Percentiles rank a stretch among this genome's conserved stretches.
These are phyloP conservation scores for Colletotrichum musicola DNA, from an alignment of 2,329 filamentous ascomycete species.

Conservation along the genomic window DNA sequence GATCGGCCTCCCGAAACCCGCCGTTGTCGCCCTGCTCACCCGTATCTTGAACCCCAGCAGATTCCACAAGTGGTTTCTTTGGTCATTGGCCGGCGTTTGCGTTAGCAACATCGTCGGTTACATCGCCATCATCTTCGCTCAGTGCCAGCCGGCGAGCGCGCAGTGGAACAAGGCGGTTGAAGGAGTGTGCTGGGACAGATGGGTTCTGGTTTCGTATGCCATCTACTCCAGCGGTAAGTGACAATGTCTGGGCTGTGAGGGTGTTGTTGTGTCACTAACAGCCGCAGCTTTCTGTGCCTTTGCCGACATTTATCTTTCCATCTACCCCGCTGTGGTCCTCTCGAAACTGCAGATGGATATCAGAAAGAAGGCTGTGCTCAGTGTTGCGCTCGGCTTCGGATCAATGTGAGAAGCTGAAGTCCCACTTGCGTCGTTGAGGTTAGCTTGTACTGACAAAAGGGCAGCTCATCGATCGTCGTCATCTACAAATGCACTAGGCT, in stretches of 20 bases:
- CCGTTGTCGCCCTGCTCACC: conserved; percentile 53
- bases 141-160: conserved; percentile 54
- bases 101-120: conserved; percentile 49
- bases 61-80: conserved; percentile 52
- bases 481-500: conserved; percentile 52
- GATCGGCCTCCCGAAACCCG: conserved; percentile 57
- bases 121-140: conserved; percentile 56
- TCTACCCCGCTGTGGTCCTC: conserved; percentile 55
- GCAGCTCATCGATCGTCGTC: conserved; percentile 43
- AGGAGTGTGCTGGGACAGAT: conserved; percentile 50
- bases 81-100: conserved; percentile 49
- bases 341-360: conserved; percentile 52
- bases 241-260: background rate
- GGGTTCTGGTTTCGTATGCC: conserved; percentile 54
- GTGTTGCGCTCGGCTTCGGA: conserved; percentile 53
- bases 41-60: conserved; percentile 53
- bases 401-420: conserved; percentile 46
- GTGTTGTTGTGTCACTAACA: background rate
- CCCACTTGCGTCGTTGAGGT: background rate
- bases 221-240: conserved; percentile 53
- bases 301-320: conserved; percentile 56
- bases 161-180: conserved; percentile 53
- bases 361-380: conserved; percentile 56
- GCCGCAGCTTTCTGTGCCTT: conserved; percentile 48
- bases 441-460: background rate